Evolutionary conservation across 345 rosid species (phyloP), one percentile per base, ranked within the genome.

Genomic region (Brassica carinata): DNA sequence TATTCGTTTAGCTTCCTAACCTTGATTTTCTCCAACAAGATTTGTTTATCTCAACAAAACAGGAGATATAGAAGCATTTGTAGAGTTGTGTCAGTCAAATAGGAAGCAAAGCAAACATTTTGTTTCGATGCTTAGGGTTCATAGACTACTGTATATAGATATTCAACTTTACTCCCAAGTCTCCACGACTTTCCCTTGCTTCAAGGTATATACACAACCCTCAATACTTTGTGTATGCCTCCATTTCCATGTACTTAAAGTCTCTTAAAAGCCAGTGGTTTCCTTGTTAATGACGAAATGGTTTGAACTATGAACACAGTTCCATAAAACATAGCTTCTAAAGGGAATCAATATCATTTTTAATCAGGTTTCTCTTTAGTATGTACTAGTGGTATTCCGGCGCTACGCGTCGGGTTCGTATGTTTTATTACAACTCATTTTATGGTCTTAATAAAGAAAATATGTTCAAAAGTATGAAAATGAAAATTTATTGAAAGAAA

Each of bases 1-100:
- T 48, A 3, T 43, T 64, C 30, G 8, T 14, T 23, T 1, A 66
- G 11, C 38, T 14, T 34, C 27, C 10, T 67, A 26, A 6, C 67
- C 66, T 58, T 58, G 67, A 58, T 38, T 68, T 76, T 58, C 73
- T 68, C 73, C 14, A 67, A 67, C 73, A 76, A 64, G 43, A 38
- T 58, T 9, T 19, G 27, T 7, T 5, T 27, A 9, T 58, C 64
- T 19, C 64, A 19, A 18, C 10, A 17, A 57, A 17, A 57, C 62
- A 18, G 11, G 10, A 23, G 62, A 57, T 43, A 10, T 43, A 57
- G 27, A 43, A 43, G 51, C 51, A 43, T 43, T 43, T 18, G 27
- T 17, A 27, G 59, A 43, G 19, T 69, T 15, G n/a, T 26, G 34
- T 7, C 23, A 14, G 73, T 27, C 23, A 48, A 27, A 11, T 30